Base-by-base conservation (phyloP, 2,329 filamentous ascomycete species). In the Fusarium concolor region DNA sequence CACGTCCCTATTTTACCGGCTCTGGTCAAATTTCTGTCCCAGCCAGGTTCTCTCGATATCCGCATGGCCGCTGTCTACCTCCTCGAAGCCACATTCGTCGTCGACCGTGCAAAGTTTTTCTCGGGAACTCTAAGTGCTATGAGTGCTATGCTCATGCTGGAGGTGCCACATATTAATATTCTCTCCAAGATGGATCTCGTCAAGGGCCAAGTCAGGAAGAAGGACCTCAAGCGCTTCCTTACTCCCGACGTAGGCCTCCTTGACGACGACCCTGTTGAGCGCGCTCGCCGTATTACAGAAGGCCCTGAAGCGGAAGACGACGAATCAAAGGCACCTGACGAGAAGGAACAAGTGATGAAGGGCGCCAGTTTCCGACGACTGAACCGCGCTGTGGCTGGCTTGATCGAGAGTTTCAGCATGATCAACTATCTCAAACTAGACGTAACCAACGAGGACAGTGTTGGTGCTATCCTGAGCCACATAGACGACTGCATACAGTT, bases 141-240 rank as follows among this genome's bases (percentile, higher is more conserved):
- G 96, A 96, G 92, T 75, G 94, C 96, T 68, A 99, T 99, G 96
- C 89, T 99, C 75, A 96, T 98, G 93, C 87, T 99, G 67, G 96
- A 98, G 81, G 89, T 98, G 68, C 96, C 96, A 6, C 96, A 99
- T 77, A 89, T 99, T 76, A 99, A 99, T 78, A 91, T 99, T 63
- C 83, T 99, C 56, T 96, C 92, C 76, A 99, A 99, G 82, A 98
- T 98, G 94, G 96, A 99, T 78, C 87, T 98, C 64, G 89, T 98
- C 70, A 96, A 96, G 78, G 93, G 92, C 38, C 92, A 96, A 79
- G 87, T 98, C 26, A 90, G 90, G 60, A 93, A 93, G 79, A 91
- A 91, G 78, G 94, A 98, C 72, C 78, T 99, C 62, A 96, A 96
- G 81, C 87, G 93, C 22, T 99, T 97, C 76, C 83, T 97, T 57